Percentiles rank a stretch among this genome's conserved stretches.
These are phyloP conservation scores for Fusarium penzigii DNA, from an alignment of 2,329 filamentous ascomycete species.

Conservation along the genomic window DNA sequence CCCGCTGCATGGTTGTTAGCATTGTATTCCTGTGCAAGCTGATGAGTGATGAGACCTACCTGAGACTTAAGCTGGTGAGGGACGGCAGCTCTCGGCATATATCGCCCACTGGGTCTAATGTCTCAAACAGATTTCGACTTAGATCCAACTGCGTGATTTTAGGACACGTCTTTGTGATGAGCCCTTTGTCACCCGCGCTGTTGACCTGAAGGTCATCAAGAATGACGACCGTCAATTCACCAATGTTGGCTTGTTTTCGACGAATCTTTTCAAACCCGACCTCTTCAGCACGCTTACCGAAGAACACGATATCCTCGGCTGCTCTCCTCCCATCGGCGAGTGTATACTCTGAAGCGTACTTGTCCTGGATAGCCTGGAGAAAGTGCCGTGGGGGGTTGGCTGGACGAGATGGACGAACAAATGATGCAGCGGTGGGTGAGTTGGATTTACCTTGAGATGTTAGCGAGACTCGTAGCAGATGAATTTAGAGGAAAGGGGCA, in stretches of 20 bases:
- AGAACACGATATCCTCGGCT: slow-evolving; percentile 62
- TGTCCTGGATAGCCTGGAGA: slow-evolving; percentile 75
- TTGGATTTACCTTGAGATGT: slow-evolving; percentile 54
- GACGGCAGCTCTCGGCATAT: slow-evolving; percentile 72
- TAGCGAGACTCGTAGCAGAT: slow-evolving; percentile 1
- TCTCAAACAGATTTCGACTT: slow-evolving; percentile 78
- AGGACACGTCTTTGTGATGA: slow-evolving; percentile 56
- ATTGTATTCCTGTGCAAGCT: neutral
- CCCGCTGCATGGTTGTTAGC: slow-evolving; percentile 53
- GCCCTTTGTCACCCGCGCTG: slow-evolving; percentile 33
- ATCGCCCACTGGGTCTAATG: slow-evolving; percentile 63
- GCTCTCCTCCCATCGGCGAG: slow-evolving; percentile 38
- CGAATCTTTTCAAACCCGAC: slow-evolving; percentile 94
- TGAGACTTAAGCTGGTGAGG: slow-evolving; percentile 67
- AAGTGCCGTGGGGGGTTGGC: slow-evolving; percentile 71
- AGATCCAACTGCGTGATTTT: slow-evolving; percentile 79
- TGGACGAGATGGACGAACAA: slow-evolving; percentile 76
- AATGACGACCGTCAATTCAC: slow-evolving; percentile 78
- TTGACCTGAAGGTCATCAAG: slow-evolving; percentile 74
- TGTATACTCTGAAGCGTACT: slow-evolving; percentile 70
- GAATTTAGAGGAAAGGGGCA: neutral
- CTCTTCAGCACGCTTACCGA: slow-evolving; percentile 84
- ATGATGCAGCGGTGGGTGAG: slow-evolving; percentile 75
- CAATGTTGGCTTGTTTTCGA: slow-evolving; percentile 72
- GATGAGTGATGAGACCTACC: slow-evolving; percentile 53